phyloP scores from a whole-genome alignment of 306 rosid genomes.

The Styphnolobium japonicum region DNA sequence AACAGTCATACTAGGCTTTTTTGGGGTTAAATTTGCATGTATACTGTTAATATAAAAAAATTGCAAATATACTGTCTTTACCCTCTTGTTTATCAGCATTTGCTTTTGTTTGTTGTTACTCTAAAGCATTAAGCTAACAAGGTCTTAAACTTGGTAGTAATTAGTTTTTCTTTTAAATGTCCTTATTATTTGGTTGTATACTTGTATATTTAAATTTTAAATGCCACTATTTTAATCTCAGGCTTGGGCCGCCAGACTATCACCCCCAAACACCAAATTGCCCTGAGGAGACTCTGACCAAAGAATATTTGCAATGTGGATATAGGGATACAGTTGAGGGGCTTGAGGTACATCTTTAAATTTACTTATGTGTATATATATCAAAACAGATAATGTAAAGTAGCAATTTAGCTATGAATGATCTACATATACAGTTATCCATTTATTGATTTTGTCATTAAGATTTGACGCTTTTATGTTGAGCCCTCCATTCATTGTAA shows the following conservation, averaged over 20 bases:
- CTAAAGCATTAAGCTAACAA: not conserved
- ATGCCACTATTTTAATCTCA: conserved; percentile 39
- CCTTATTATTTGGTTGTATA: not conserved
- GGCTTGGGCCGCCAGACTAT: conserved; percentile 94
- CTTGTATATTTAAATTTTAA: not conserved
- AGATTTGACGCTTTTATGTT: not conserved
- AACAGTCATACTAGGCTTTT: not conserved
- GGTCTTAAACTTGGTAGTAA: not conserved
- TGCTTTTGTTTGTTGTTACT: not conserved
- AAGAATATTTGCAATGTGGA: conserved; percentile 77
- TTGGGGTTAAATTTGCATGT: conserved; percentile 1
- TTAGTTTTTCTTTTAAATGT: not conserved
- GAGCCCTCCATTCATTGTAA: not conserved
- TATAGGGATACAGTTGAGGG: conserved; percentile 90
- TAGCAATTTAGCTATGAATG: not conserved
- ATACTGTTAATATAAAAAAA: not conserved
- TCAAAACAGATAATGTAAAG: not conserved
- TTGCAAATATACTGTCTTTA: conserved; percentile 3
- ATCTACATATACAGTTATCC: not conserved
- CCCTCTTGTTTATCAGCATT: not conserved
- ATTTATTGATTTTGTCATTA: not conserved
- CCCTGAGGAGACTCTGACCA: conserved; percentile 87
- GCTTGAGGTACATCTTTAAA: conserved; percentile 60
- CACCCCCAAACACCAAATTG: conserved; percentile 81
- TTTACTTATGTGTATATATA: not conserved